Conservation (phyloP, 2,329 filamentous ascomycete species). For the Pezicula rhizophila region DNA sequence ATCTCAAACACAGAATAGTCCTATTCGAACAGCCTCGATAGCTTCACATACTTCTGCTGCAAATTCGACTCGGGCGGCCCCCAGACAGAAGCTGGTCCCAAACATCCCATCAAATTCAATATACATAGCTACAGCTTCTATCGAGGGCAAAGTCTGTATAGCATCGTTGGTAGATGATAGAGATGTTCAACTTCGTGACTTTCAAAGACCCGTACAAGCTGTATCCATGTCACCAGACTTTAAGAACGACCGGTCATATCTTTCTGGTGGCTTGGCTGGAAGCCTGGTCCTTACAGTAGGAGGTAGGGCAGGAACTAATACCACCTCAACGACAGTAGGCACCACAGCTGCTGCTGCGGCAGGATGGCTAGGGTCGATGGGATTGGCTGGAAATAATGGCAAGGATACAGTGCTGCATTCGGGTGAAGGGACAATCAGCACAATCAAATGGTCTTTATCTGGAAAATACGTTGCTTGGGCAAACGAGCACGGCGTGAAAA, state of each 20-base stretch:
- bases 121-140: slow-evolving; percentile 86
- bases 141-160: slow-evolving; percentile 93
- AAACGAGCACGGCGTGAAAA: slow-evolving; percentile 95
- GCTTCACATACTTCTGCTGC: slow-evolving; percentile 42
- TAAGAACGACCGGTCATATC: slow-evolving; percentile 79
- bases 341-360: slow-evolving; percentile 79
- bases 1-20: slow-evolving; percentile 21
- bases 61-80: slow-evolving; percentile 42
- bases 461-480: slow-evolving; percentile 93
- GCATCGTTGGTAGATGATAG: slow-evolving; percentile 80
- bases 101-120: slow-evolving; percentile 83
- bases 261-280: slow-evolving; percentile 86
- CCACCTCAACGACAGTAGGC: slow-evolving; percentile 78
- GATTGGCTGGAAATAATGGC: slow-evolving; percentile 69
- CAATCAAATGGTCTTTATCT: slow-evolving; percentile 89
- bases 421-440: slow-evolving; percentile 84
- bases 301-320: slow-evolving; percentile 69
- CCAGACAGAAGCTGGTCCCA: slow-evolving; percentile 52
- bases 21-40: slow-evolving; percentile 33
- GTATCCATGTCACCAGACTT: slow-evolving; percentile 94
- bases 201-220: slow-evolving; percentile 84
- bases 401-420: slow-evolving; percentile 85
- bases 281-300: slow-evolving; percentile 82
- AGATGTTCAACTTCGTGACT: slow-evolving; percentile 88
- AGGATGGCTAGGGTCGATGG: slow-evolving; percentile 87